These are phyloP conservation scores for Exophiala dermatitidis DNA, from an alignment of 2,329 filamentous ascomycete species.

Conservation along the genomic window DNA sequence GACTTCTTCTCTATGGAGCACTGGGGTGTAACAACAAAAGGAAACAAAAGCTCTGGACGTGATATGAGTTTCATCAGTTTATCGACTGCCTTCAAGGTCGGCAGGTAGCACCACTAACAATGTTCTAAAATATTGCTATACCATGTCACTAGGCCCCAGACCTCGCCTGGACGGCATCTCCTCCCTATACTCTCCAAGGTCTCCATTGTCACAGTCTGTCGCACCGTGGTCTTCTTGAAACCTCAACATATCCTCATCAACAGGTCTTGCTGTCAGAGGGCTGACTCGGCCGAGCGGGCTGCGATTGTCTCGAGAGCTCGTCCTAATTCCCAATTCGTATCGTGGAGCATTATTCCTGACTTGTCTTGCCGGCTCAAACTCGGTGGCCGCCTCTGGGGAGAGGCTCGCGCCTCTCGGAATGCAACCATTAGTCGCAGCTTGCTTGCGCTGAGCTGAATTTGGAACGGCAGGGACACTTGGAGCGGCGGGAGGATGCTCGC, in stretches of 20 bases:
- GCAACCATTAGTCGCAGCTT: not conserved
- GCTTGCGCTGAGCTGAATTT: not conserved
- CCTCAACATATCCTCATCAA: constrained; percentile 7
- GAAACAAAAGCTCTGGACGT: too few species aligned
- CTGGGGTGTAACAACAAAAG: too few species aligned
- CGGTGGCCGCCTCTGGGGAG: constrained; percentile 1
- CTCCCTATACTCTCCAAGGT: too few species aligned
- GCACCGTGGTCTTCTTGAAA: constrained; percentile 1
- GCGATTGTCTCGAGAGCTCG: constrained; percentile 3
- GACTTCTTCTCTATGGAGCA: too few species aligned
- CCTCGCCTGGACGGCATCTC: too few species aligned
- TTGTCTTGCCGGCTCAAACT: not conserved
- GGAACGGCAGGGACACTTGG: not conserved
- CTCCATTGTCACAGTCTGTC: not conserved
- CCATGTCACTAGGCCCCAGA: too few species aligned
- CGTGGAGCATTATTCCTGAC: constrained; percentile 3
- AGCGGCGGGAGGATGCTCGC: not conserved
- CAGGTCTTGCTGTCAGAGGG: constrained; percentile 15
- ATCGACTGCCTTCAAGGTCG: too few species aligned
- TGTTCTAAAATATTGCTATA: too few species aligned
- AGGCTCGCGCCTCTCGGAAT: not conserved
- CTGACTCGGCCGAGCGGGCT: constrained; percentile 21
- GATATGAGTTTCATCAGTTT: too few species aligned
- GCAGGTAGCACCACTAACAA: too few species aligned
- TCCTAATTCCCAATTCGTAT: constrained; percentile 1